A percentile compares a stretch with the other conserved stretches of the same genome.
These are phyloP conservation scores for Arthroderma sp. DNA, from an alignment of 2,329 filamentous ascomycete genomes.

Conservation along the genomic window DNA sequence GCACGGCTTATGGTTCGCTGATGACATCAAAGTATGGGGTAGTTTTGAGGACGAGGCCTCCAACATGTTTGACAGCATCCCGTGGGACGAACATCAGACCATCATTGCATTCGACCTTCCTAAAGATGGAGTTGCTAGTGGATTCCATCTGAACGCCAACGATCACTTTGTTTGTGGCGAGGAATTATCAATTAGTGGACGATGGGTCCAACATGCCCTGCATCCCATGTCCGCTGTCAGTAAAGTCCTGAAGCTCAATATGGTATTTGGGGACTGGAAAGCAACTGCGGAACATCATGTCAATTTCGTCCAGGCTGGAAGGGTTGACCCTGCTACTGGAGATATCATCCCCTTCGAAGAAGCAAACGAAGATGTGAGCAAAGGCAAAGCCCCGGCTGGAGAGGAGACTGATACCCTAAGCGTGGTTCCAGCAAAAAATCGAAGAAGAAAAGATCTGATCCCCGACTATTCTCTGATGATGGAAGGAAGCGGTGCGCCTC, in stretches of 20 bases:
- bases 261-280: slow-evolving; percentile 12
- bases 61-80: neutral
- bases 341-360: neutral
- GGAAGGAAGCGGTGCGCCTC: neutral
- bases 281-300: slow-evolving; percentile 6
- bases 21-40: neutral
- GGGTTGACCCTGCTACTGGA: neutral
- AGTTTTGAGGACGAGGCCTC: slow-evolving; percentile 5
- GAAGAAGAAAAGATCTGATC: slow-evolving; percentile 4
- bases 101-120: neutral
- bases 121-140: neutral
- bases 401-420: neutral
- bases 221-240: slow-evolving; percentile 10
- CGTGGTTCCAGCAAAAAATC: neutral
- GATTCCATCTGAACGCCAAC: neutral
- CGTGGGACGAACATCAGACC: neutral
- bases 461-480: slow-evolving; percentile 10
- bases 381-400: slow-evolving; percentile 1
- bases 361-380: neutral
- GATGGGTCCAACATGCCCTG: slow-evolving; percentile 9
- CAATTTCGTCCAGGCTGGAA: neutral
- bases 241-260: neutral
- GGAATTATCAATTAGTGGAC: slow-evolving; percentile 8
- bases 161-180: slow-evolving; percentile 13
- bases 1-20: slow-evolving; percentile 3